Evolutionary conservation across 129 eudicot genomes (phyloP), one percentile per base, ranked within the genome.

Genomic region (Kitagawia praeruptora): DNA sequence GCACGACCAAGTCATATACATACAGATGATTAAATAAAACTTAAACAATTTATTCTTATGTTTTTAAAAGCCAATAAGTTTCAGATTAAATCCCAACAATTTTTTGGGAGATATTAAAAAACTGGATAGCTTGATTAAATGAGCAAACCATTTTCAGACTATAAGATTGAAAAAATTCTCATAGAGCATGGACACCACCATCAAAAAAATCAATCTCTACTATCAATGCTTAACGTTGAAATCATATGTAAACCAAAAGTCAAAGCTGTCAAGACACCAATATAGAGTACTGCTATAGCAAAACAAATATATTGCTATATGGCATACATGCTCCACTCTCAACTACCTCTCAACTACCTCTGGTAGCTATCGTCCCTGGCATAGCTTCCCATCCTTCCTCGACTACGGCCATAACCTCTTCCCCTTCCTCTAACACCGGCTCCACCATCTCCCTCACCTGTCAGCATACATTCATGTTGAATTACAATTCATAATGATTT

Each of bases 361-460:
- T 72, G 76, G 51, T 72, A 18, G 15, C 76, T 27, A 72, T 25
- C 76, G 6, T 72, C 76, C 37, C 34, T 40, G 13, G 75, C 31
- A 40, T 72, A 72, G 76, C 49, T 41, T 21, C 18, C 51, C 76
- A 72, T 23, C 51, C 51, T 42, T 40, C 76, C 76, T 21, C 51
- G 31, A 72, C 18, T 72, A 23, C 37, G 76, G 27, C 37, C 76
- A 41, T 72, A 72, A 42, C 53, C 75, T 37, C 75, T 58, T 58
- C 69, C 76, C 76, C 76, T 41, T 72, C 76, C 34, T 11, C 76
- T 47, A 19, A 37, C 76, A 12, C 76, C 25, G 44, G 77, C 75
- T 23, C 83, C 79, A 63, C 15, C 38, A 31, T 67, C 39, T 67
- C 73, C 73, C 1, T 67, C 23, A 31, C 73, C 73, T 67, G 19